These are phyloP conservation scores for Dactylorhiza incarnata DNA, from an alignment of 106 monocot species.

Conservation along the genomic window DNA sequence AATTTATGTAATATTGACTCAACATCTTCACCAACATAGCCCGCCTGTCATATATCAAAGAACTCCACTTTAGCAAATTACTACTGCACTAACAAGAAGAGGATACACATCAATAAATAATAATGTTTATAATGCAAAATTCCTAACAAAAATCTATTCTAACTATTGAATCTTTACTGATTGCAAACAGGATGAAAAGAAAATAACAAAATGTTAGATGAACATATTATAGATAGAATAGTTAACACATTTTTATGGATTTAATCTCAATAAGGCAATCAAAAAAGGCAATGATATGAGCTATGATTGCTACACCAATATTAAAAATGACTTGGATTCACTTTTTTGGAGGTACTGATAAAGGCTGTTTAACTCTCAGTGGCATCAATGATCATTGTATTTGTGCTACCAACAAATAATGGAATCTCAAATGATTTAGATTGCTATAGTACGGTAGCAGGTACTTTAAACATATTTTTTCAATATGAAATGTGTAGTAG, in stretches of 20 bases:
- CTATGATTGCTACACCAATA: not conserved
- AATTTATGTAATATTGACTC: slow-evolving; percentile 95
- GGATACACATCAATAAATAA: not conserved
- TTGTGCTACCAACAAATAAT: not conserved
- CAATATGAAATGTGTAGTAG: not conserved
- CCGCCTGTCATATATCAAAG: slow-evolving; percentile 55
- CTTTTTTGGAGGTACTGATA: not conserved
- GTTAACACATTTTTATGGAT: not conserved
- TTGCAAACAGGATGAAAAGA: not conserved
- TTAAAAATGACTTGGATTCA: not conserved
- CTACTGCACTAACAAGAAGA: not conserved
- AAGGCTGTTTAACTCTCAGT: not conserved
- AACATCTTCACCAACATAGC: slow-evolving; percentile 99
- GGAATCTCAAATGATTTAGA: not conserved
- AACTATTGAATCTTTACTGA: not conserved
- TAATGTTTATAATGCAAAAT: not conserved
- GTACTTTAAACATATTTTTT: not conserved
- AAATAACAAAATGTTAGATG: not conserved
- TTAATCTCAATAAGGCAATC: not conserved
- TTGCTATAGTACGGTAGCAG: not conserved
- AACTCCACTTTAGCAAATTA: slow-evolving; percentile 6
- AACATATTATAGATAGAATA: not conserved
- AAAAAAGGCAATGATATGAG: not conserved
- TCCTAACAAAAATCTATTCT: not conserved
- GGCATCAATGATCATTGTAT: not conserved